Base-by-base conservation (phyloP, 2,329 filamentous ascomycete genomes). In the Aspergillus uvarum region DNA sequence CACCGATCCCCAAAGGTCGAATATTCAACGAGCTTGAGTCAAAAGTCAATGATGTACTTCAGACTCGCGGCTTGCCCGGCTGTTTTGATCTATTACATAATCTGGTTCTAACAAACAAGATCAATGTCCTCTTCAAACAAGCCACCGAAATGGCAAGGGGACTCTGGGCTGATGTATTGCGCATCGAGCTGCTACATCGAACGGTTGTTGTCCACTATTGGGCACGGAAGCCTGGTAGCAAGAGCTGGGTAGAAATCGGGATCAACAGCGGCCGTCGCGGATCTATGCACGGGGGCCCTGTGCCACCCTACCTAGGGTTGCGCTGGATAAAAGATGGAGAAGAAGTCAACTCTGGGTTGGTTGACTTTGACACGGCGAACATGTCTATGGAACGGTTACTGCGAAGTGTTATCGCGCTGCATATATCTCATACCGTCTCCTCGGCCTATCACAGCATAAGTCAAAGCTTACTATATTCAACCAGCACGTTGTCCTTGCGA, bases 191-290 rank as follows among this genome's bases (percentile, higher is more conserved):
- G 29, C 81, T 96, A 42, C 90, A 95, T 72, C 86, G 95, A 61
- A 89, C 89, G 29, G 80, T 99, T 59, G 87, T 92, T 10, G 85
- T 99, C 35, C 93, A 97, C 70, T 99, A 99, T 76, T 99, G 95
- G 95, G 82, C 85, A 16, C 83, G 85, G 54, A 85, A 87, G 67
- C 82, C 83, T 59, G 86, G 86, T 0, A 82, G 85, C 16, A 96
- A 96, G 79, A 96, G 88, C 73, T 99, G 95, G 94, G 82, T 99
- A 51, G 88, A 98, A 65, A 81, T 99, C 54, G 93, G 92, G 10
- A 85, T 96, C 38, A 76, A 73, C 53, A 69, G 70, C 48, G 71
- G 73, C 31, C 59, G 60, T 49, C 56, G 49, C 51, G 47, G 24
- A 31, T 12, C 52, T 19, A 48, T 55, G 42, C 55, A 58, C 32